Evolutionary conservation across 176 grass and related monocot species (phyloP).

Genomic region (Chrysopogon serrulatus): DNA sequence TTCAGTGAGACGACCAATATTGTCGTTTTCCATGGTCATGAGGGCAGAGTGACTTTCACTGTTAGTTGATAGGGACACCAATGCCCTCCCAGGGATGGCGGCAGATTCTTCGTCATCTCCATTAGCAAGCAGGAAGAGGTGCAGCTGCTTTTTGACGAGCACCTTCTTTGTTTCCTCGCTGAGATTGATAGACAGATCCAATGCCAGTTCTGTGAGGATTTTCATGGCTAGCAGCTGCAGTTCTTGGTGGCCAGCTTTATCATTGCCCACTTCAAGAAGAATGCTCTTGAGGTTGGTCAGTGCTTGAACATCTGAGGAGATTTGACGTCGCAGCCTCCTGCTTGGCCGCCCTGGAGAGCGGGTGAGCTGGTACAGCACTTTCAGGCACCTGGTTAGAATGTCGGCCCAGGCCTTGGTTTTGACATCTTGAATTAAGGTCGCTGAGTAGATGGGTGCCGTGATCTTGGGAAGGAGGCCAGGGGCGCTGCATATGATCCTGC

Average conservation of each 20-base stretch:
- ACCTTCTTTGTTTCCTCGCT: not conserved
- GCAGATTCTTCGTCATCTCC: not conserved
- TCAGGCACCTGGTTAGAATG: not conserved
- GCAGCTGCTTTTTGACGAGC: not conserved
- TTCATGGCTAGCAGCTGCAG: not conserved
- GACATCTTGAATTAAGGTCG: not conserved
- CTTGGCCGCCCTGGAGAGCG: not conserved
- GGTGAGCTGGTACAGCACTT: not conserved
- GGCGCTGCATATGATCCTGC: not conserved
- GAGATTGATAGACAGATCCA: not conserved
- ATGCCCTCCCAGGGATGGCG: not conserved
- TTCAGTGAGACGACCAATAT: not conserved
- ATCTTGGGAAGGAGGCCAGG: not conserved
- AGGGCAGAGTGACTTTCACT: not conserved
- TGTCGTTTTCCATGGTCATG: rapidly evolving
- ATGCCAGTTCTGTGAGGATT: not conserved
- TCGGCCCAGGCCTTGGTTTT: not conserved
- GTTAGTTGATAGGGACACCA: not conserved
- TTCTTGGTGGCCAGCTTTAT: not conserved
- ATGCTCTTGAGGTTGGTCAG: not conserved
- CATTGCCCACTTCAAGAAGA: not conserved
- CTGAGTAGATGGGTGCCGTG: not conserved
- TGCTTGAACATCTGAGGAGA: not conserved
- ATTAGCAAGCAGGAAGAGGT: not conserved
- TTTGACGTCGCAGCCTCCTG: not conserved